Conservation (phyloP, 331 rosid genomes). For the Quercus phellos region DNA sequence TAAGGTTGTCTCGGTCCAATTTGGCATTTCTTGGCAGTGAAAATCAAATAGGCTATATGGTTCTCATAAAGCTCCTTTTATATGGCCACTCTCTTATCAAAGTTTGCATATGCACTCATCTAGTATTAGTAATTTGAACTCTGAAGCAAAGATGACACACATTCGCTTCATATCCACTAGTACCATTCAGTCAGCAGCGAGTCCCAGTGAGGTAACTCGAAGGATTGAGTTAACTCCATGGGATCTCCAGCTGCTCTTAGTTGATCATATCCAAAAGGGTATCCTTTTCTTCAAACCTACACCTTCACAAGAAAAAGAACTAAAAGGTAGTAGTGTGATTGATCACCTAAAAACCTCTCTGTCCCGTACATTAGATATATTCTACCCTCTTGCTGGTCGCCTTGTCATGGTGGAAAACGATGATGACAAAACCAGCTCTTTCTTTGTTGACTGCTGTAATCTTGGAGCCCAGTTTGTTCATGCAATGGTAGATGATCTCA, state of each 20-base stretch:
- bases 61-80: too few relatives aligned
- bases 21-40: too few relatives aligned
- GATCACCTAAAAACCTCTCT: constrained; percentile 12
- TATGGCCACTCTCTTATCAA: too few relatives aligned
- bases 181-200: not conserved
- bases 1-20: too few relatives aligned
- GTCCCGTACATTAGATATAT: constrained; percentile 1
- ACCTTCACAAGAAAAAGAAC: not conserved
- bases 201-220: not conserved
- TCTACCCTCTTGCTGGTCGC: constrained; percentile 21
- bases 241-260: constrained; percentile 8
- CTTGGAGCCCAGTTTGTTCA: not conserved
- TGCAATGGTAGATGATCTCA: constrained; percentile 1
- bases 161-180: constrained; percentile 6
- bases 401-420: not conserved
- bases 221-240: constrained; percentile 18
- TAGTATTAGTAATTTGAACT: too few relatives aligned
- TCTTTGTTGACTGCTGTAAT: not conserved
- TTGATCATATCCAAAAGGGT: constrained; percentile 12
- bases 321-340: not conserved
- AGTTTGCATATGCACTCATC: too few relatives aligned
- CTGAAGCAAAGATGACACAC: not conserved
- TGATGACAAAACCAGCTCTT: constrained; percentile 7
- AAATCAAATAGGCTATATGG: too few relatives aligned
- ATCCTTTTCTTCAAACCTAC: constrained; percentile 16